phyloP scores from a whole-genome alignment of 1,284 basidiomycete species.

The Ceratobasidium sp. region DNA sequence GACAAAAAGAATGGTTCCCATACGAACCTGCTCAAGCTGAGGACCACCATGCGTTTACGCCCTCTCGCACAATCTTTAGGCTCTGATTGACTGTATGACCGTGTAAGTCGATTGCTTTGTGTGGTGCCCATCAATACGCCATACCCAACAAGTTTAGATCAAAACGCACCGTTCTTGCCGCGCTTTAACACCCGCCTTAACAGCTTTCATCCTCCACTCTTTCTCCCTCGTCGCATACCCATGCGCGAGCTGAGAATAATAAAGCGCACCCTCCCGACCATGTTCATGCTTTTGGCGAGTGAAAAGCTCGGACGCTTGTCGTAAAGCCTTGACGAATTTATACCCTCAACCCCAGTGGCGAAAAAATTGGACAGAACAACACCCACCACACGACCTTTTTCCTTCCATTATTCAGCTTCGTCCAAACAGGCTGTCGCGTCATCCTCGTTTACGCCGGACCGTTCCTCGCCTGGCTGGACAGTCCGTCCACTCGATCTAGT shows the following conservation, averaged over 20 bases:
- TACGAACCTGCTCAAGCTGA: constrained; percentile 42
- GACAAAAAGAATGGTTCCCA: background rate
- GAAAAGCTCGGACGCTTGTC: constrained; percentile 36
- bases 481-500: constrained; percentile 21
- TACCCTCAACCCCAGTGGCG: background rate
- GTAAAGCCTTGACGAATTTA: constrained; percentile 16
- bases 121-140: background rate
- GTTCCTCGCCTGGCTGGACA: background rate
- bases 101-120: constrained; percentile 46
- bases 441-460: background rate
- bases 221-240: constrained; percentile 36
- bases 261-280: constrained; percentile 44
- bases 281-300: constrained; percentile 40
- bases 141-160: background rate
- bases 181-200: constrained; percentile 30
- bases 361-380: too few species aligned
- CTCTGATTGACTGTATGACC: constrained; percentile 44
- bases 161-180: constrained; percentile 35
- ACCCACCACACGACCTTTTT: constrained; percentile 32
- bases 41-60: constrained; percentile 46
- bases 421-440: constrained; percentile 25
- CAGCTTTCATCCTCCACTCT: constrained; percentile 47
- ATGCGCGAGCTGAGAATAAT: constrained; percentile 41
- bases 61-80: constrained; percentile 43
- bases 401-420: constrained; percentile 38